phyloP scores from a whole-genome alignment of 352 stramenopile genomes.

The Phytophthora meadii region DNA sequence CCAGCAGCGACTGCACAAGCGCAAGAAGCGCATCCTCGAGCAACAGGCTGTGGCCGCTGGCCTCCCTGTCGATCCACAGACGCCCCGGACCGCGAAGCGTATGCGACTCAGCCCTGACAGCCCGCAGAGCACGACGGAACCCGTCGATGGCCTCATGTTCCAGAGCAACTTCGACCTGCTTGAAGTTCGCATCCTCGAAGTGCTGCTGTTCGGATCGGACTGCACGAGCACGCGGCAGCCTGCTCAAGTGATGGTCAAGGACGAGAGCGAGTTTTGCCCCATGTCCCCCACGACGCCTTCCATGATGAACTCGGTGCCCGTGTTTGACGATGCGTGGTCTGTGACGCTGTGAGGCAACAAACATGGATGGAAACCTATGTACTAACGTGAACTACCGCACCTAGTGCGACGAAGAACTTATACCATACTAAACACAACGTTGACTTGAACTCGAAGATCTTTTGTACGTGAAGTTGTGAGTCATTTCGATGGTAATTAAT shows the following conservation, averaged over 20 bases:
- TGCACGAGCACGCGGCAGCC: constrained; percentile 1
- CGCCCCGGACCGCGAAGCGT: constrained; percentile 26
- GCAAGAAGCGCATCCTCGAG: constrained; percentile 46
- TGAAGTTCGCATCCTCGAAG: constrained; percentile 47
- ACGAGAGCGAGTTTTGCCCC: constrained; percentile 1
- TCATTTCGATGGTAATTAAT: not conserved
- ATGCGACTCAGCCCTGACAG: constrained; percentile 15
- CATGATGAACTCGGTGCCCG: constrained; percentile 7
- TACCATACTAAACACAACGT: constrained; percentile 45
- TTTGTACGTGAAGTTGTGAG: not conserved
- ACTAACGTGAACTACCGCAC: constrained; percentile 28
- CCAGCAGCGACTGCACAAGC: constrained; percentile 50
- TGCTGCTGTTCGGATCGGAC: constrained; percentile 44
- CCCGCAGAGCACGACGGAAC: constrained; percentile 28
- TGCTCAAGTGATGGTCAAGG: constrained; percentile 10
- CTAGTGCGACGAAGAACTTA: constrained; percentile 25
- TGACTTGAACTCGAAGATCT: constrained; percentile 2
- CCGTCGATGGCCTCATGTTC: constrained; percentile 27
- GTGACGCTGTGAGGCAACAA: constrained; percentile 29
- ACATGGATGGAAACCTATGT: constrained; percentile 30
- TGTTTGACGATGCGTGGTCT: constrained; percentile 34
- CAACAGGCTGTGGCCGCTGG: constrained; percentile 13
- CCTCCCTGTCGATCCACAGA: constrained; percentile 10
- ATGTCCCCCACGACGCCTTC: constrained; percentile 20
- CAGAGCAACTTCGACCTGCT: constrained; percentile 37